Conservation (phyloP, 106 monocot genomes). For the Phalaenopsis equestris region DNA sequence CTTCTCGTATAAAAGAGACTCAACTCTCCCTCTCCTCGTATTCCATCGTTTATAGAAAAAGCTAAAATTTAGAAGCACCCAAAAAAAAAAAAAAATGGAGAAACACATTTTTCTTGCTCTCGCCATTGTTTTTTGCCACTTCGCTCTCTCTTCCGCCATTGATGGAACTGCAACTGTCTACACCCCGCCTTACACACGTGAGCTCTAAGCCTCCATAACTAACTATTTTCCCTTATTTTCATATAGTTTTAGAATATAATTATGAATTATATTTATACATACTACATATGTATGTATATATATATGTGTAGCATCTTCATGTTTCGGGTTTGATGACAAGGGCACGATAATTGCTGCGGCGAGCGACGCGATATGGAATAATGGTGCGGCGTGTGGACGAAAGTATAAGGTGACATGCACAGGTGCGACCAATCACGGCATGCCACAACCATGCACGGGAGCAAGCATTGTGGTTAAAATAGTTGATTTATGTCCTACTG, state of each 20-base stretch:
- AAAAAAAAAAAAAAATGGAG: not conserved
- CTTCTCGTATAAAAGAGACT: not conserved
- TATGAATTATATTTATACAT: not conserved
- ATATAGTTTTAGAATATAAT: not conserved
- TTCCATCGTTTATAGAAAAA: not conserved
- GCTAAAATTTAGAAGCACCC: not conserved
- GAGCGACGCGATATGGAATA: slow-evolving; percentile 32
- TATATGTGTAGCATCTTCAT: slow-evolving; percentile 21
- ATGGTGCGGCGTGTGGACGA: slow-evolving; percentile 2
- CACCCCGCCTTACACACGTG: slow-evolving; percentile 26
- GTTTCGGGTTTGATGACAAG: slow-evolving; percentile 23
- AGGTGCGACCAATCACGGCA: not conserved
- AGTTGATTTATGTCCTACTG: not conserved
- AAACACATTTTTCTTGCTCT: not conserved
- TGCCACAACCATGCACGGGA: not conserved
- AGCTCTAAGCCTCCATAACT: not conserved
- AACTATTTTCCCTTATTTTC: too few relatives aligned
- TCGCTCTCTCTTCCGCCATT: not conserved
- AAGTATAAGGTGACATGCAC: not conserved
- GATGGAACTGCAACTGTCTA: slow-evolving; percentile 21
- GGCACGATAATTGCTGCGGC: slow-evolving; percentile 58
- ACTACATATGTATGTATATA: not conserved
- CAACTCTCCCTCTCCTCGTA: not conserved
- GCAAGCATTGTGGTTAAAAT: not conserved
- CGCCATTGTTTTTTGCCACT: not conserved